Conservation (phyloP, 2,329 filamentous ascomycete species). For the Fusarium lateritium region DNA sequence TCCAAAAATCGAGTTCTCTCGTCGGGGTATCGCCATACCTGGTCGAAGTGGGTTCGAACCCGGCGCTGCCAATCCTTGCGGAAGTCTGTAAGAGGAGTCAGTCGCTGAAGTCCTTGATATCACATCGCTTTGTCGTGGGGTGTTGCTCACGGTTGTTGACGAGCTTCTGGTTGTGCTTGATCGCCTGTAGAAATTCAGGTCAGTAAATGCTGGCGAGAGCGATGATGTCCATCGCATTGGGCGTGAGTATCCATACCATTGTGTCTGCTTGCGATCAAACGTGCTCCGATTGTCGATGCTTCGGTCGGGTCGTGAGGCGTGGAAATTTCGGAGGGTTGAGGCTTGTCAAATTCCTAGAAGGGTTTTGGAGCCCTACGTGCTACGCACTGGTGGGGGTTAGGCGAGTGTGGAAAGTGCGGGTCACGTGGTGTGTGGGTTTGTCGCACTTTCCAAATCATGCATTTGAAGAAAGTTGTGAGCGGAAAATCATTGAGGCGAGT, state of each 20-base stretch:
- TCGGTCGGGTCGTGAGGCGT: slow-evolving; percentile 57
- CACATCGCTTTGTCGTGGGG: slow-evolving; percentile 48
- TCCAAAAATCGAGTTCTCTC: slow-evolving; percentile 37
- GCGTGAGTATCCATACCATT: slow-evolving; percentile 62
- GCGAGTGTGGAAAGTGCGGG: slow-evolving; percentile 41
- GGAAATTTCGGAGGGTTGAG: slow-evolving; percentile 57
- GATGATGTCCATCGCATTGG: slow-evolving; percentile 43
- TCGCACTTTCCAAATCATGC: not conserved
- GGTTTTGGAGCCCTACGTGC: slow-evolving; percentile 60
- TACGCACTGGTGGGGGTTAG: slow-evolving; percentile 54
- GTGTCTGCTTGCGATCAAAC: slow-evolving; percentile 69
- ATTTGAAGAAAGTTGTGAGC: not conserved
- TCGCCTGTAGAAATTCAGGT: slow-evolving; percentile 73
- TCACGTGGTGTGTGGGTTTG: slow-evolving; percentile 40
- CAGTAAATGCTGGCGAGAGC: slow-evolving; percentile 46
- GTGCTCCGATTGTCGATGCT: slow-evolving; percentile 60
- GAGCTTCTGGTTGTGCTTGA: slow-evolving; percentile 99
- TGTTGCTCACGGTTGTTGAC: slow-evolving; percentile 87
- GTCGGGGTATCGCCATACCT: slow-evolving; percentile 74
- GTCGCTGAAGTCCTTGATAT: slow-evolving; percentile 53
- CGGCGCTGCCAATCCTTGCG: slow-evolving; percentile 99
- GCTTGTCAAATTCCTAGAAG: slow-evolving; percentile 60
- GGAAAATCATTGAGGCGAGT: slow-evolving; percentile 28
- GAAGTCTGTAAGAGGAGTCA: slow-evolving; percentile 78
- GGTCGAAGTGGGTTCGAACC: slow-evolving; percentile 99